phyloP scores from a whole-genome alignment of 106 monocot genomes.

The Allium sativum region DNA sequence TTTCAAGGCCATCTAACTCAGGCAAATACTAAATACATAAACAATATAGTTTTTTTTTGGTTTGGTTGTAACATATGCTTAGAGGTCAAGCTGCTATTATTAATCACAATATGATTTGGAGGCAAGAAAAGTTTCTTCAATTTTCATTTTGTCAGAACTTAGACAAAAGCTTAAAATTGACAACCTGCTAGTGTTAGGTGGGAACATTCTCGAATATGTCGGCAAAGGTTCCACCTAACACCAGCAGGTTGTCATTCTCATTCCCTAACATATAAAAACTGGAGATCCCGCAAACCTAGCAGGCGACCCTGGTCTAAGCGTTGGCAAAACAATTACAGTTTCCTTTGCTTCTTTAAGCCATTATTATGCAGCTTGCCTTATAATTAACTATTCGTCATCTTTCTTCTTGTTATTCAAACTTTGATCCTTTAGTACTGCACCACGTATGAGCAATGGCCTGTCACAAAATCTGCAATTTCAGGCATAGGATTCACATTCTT shows the following conservation, averaged over 20 bases:
- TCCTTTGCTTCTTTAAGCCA: constrained; percentile 47
- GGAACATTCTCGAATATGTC: constrained; percentile 42
- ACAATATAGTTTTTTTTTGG: too few species aligned
- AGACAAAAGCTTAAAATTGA: neutral
- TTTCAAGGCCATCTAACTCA: too few species aligned
- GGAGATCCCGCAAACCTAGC: constrained; percentile 6
- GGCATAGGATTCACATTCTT: constrained; percentile 1
- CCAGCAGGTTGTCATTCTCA: neutral
- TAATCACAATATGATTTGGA: too few species aligned
- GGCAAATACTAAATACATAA: too few species aligned
- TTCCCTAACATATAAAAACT: neutral
- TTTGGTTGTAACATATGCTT: too few species aligned
- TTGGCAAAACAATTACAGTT: constrained; percentile 17
- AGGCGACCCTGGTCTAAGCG: constrained; percentile 3
- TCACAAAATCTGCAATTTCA: constrained; percentile 29
- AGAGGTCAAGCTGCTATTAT: too few species aligned
- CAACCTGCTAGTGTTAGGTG: too few species aligned
- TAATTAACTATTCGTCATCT: constrained; percentile 1
- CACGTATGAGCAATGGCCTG: constrained; percentile 42
- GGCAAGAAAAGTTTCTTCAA: too few species aligned
- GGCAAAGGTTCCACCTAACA: constrained; percentile 29
- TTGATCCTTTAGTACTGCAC: neutral
- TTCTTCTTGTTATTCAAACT: neutral
- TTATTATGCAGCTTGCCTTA: constrained; percentile 27
- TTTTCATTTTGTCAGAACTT: too few species aligned